Base-by-base conservation (phyloP, 2,329 filamentous ascomycete genomes). In the Sclerotinia nivalis region DNA sequence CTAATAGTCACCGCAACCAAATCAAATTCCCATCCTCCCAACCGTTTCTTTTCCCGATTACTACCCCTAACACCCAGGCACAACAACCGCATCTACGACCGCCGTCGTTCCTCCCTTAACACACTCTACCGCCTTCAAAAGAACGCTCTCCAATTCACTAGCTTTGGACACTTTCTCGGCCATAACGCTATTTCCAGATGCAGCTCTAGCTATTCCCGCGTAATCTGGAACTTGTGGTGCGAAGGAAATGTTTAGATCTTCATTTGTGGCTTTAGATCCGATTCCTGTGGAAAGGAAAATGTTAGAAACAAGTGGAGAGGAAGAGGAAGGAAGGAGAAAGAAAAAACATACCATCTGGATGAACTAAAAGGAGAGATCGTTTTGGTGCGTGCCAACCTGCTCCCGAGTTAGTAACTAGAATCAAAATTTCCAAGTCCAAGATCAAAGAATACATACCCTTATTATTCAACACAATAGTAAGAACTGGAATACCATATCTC, bases 391-490 rank as follows among this genome's bases (percentile, higher is more conserved):
- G 89, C 89, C 89, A 91, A 58, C 89, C 82, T 82, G 66, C 59
- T 55, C 28, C 15, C 3, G 15, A 20, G 28, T 69, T n/a, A 69
- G 49, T 55, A 45, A 34, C 12, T 31, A 12, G 15, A 54, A n/a
- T 18, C 31, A 22, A 52, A 43, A 10, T 20, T 40, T 25, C 50
- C 25, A 50, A 28, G 25, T 67, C 20, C 49, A 34, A 22, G 22
- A 67, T 28, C 34, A 13, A 52, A 2, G 25, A 59, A 28, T 37
- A 47, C 52, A 28, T 67, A 77, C 80, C 88, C 79, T 89, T 87
- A 75, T 91, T 91, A 76, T 91, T 91, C 65, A 91, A 78, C 15
- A 91, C 87, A 56, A 91, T 87, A 0, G 88, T 90, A 49, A 91
- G 79, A 18, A 91, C 81, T 0, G 89, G 88, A 68, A 91, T 90